Base-by-base conservation (phyloP, 352 stramenopile genomes). In the Pythium plurisporium region DNA sequence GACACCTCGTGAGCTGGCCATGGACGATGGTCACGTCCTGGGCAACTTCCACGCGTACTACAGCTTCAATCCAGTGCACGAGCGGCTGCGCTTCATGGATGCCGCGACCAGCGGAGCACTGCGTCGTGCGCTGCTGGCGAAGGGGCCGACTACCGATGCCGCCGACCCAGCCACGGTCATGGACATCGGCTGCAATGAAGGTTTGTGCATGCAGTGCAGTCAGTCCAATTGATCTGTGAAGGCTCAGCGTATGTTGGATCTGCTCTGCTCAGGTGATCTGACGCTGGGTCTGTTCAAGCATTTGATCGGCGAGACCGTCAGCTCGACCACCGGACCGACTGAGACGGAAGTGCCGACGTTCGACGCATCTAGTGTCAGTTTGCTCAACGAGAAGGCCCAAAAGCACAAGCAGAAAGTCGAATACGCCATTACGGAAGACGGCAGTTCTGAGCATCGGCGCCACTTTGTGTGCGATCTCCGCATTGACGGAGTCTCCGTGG, bases 11-110 rank as follows among this genome's bases (percentile, higher is more conserved):
- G 51, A 65, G 58, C 56, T 82, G 36, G 73, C 71, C 15, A 51
- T 53, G 46, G 46, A 40, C 1, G 70, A 88, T 50, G 84, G 81
- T 44, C 79, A 92, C 31, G 69, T 90, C 55, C 72, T 91, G 38
- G 84, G 82, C 64, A 92, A 94, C 65, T 90, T 92, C 67, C 82
- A 91, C 38, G 70, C 81, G 31, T 94, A 91, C 60, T 92, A 91
- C 68, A 89, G 73, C 72, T 92, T 91, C 62, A 92, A 91, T 36
- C 78, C 80, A 12, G 84, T 76, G 33, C 63, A 79, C 20, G 84
- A 90, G 54, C 71, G 82, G 0, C 69, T 94, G 59, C 73, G 81
- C 4, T 94, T 91, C 69, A 87, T 91, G 71, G 66, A 86, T 36
- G 47, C 59, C 19, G 10, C 58, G 22, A 87, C 69, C 0, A 58